phyloP scores from a whole-genome alignment of 1,139 yeast species.

The Scheffersomyces quercinus region DNA sequence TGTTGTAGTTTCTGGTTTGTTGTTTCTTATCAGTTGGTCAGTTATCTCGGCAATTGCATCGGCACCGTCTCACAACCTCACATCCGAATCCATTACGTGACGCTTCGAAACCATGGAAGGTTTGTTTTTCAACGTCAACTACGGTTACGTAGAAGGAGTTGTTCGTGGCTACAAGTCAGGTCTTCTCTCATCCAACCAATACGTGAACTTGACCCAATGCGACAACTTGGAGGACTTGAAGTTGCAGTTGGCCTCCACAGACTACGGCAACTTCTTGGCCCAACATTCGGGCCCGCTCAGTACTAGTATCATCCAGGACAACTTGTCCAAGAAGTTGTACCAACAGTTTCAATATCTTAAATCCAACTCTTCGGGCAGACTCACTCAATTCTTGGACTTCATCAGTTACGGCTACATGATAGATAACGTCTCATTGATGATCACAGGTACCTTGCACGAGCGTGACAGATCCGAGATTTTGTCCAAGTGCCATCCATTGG shows the following conservation, averaged over 20 bases:
- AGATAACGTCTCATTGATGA: conserved; percentile 93
- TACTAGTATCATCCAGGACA: conserved; percentile 80
- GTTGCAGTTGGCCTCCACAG: conserved; percentile 91
- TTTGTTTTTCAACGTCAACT: conserved; percentile 78
- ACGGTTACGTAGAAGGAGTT: conserved; percentile 90
- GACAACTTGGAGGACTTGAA: conserved; percentile 92
- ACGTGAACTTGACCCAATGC: conserved; percentile 91
- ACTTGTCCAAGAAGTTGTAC: conserved; percentile 71
- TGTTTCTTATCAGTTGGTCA: too few species aligned
- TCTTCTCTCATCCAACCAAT: conserved; percentile 72
- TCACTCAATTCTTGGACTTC: conserved; percentile 82
- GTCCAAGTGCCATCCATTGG: conserved; percentile 91
- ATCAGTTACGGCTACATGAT: conserved; percentile 97
- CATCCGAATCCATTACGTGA: too few species aligned
- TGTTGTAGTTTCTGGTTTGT: too few species aligned
- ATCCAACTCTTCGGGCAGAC: conserved; percentile 78
- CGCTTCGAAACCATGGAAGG: conserved; percentile 64
- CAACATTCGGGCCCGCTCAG: conserved; percentile 80
- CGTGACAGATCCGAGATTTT: conserved; percentile 86
- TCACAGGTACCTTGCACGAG: conserved; percentile 95
- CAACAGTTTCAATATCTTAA: conserved; percentile 84
- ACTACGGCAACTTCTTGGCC: conserved; percentile 87
- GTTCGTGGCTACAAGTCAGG: conserved; percentile 94
- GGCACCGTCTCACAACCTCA: too few species aligned
- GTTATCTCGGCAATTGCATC: too few species aligned